Conservation (phyloP, 495 filamentous ascomycete genomes). For the Lindgomyces ingoldianus region DNA sequence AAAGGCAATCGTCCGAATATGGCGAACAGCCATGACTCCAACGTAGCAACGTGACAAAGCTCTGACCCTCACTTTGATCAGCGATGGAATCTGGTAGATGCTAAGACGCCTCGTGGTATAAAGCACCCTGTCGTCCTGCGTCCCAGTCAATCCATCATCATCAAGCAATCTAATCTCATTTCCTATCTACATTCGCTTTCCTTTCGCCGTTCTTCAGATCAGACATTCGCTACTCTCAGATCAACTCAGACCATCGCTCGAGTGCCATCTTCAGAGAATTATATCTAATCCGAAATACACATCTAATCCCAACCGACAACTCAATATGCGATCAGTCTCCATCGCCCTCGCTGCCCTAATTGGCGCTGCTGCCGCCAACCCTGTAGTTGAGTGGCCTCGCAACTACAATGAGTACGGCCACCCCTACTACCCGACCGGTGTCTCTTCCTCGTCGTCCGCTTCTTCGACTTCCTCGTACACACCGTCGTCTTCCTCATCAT, state of each 20-base stretch:
- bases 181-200: constrained; percentile 33
- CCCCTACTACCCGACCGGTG: constrained; percentile 16
- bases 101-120: constrained; percentile 15
- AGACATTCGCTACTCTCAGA: constrained; percentile 32
- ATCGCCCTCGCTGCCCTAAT: constrained; percentile 31
- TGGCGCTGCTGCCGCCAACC: constrained; percentile 32
- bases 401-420: constrained; percentile 13
- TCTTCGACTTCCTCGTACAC: neutral
- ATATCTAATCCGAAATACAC: constrained; percentile 18
- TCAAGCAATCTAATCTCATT: constrained; percentile 22
- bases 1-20: constrained; percentile 2
- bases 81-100: constrained; percentile 25
- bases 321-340: constrained; percentile 30
- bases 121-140: constrained; percentile 1
- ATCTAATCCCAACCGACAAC: constrained; percentile 7
- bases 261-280: constrained; percentile 23
- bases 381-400: constrained; percentile 16
- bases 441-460: constrained; percentile 1
- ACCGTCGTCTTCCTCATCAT: neutral
- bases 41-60: constrained; percentile 22
- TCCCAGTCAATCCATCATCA: constrained; percentile 15
- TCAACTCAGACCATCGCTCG: constrained; percentile 23
- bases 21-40: constrained; percentile 25
- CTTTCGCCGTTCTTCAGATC: constrained; percentile 5
- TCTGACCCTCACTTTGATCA: constrained; percentile 19